Evolutionary conservation across 306 rosid species (phyloP), one percentile per base, ranked within the genome.

Genomic region (Bauhinia variegata): DNA sequence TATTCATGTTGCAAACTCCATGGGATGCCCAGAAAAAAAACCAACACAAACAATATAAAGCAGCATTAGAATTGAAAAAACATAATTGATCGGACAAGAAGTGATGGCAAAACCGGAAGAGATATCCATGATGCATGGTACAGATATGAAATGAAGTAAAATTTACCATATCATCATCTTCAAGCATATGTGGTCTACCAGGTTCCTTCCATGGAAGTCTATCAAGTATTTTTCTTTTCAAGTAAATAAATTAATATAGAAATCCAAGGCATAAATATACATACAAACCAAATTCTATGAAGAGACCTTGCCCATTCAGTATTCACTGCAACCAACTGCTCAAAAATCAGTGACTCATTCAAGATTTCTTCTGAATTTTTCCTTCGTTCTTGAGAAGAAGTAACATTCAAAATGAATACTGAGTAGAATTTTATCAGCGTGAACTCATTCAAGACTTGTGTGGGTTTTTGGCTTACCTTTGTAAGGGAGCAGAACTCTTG

Each of bases 271-370:
- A 67, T 37, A 41, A 30, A 23, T 23, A 23, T 23, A 23, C 1
- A 23, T 23, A 23, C 28, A 30, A 60, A 60, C 44, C 53, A 53
- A 1, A 66, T 16, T 41, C 5, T 16, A 37, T 5, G 63, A 44
- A 62, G 12, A 47, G 63, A 92, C 96, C 98, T 88, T 88, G 97
- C 63, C 89, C 82, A 52, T 65, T 80, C 73, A 70, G 79, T 81
- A 93, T 83, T 70, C 96, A 91, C 88, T 86, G 96, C 91, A 87
- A 60, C 98, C 98, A 93, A 80, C 97, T 93, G 92, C 75, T 51
- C 53, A 62, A 63, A 10, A 54, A 74, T 82, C 70, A 80, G 80
- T 30, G 54, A 36, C 41, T 0, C 41, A 36, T 8, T 1, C 2
- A 36, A 36, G 41, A 36, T 36, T 36, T 36, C 41, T 36, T 36